Conservation (phyloP, 2,329 filamentous ascomycete species). For the Periconia sp. region DNA sequence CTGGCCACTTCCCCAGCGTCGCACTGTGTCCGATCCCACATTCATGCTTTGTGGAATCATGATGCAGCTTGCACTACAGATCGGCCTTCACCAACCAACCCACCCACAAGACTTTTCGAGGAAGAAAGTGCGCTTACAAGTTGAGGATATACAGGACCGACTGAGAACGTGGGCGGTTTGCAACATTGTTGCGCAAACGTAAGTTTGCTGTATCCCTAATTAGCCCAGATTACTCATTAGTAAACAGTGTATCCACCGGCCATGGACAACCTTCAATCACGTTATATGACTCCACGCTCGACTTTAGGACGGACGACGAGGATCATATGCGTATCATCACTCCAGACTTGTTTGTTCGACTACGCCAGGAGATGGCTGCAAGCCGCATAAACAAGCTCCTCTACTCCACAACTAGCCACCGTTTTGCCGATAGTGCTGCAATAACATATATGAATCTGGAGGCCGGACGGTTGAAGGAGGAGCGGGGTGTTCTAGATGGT, state of each 20-base stretch:
- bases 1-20: slow-evolving; percentile 82
- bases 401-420: slow-evolving; percentile 36
- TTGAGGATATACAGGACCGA: slow-evolving; percentile 76
- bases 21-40: slow-evolving; percentile 76
- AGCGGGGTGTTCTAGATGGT: slow-evolving; percentile 35
- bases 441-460: slow-evolving; percentile 39
- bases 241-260: slow-evolving; percentile 71
- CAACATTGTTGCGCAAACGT: slow-evolving; percentile 79
- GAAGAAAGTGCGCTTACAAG: slow-evolving; percentile 72
- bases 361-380: slow-evolving; percentile 43
- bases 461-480: slow-evolving; percentile 39
- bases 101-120: slow-evolving; percentile 83
- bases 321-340: slow-evolving; percentile 41
- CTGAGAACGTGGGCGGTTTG: slow-evolving; percentile 82
- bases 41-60: slow-evolving; percentile 81
- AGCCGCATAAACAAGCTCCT: slow-evolving; percentile 41
- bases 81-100: slow-evolving; percentile 77
- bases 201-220: slow-evolving; percentile 18
- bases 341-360: slow-evolving; percentile 37
- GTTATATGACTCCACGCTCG: slow-evolving; percentile 72
- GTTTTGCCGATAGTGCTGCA: slow-evolving; percentile 33
- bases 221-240: slow-evolving; percentile 11
- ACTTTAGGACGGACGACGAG: slow-evolving; percentile 41
- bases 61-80: slow-evolving; percentile 85
- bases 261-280: slow-evolving; percentile 81